Conservation (phyloP, 169 alveolate genomes). For the Neospora caninum region DNA sequence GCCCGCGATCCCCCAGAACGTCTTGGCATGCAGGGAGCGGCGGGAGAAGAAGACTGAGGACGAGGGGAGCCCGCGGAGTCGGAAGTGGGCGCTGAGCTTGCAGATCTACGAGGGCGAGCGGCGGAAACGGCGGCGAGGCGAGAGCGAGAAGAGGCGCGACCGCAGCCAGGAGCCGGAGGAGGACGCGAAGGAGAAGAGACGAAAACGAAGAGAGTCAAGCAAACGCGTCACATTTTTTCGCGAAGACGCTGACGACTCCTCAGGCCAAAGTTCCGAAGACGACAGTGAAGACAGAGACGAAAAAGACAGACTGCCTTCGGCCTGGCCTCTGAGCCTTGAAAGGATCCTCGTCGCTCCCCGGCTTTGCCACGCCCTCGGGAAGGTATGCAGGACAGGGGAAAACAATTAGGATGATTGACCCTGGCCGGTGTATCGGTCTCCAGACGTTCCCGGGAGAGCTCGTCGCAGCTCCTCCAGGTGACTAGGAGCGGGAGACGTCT, state of each 20-base stretch:
- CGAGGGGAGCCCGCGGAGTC: not conserved
- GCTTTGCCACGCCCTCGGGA: not conserved
- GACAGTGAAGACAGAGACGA: not conserved
- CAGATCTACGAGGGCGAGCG: not conserved
- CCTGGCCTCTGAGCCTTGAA: not conserved
- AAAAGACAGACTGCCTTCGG: not conserved
- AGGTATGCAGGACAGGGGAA: not conserved
- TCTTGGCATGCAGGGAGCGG: not conserved
- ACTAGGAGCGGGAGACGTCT: too few relatives aligned
- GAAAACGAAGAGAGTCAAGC: not conserved
- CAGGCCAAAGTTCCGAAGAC: not conserved
- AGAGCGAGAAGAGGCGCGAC: not conserved
- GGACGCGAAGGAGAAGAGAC: not conserved
- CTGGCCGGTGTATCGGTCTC: too few relatives aligned
- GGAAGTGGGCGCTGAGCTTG: not conserved
- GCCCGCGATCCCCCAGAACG: not conserved
- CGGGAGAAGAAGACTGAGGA: not conserved
- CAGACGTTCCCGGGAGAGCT: too few relatives aligned
- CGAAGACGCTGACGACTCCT: not conserved
- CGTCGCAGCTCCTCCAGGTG: too few relatives aligned
- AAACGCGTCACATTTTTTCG: not conserved
- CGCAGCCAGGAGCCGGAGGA: not conserved
- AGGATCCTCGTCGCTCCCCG: conserved; percentile 17
- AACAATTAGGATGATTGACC: too few relatives aligned
- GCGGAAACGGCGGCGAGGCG: not conserved